These are phyloP conservation scores for Sclerotinia glacialis DNA, from an alignment of 2,329 filamentous ascomycete genomes.

Conservation along the genomic window DNA sequence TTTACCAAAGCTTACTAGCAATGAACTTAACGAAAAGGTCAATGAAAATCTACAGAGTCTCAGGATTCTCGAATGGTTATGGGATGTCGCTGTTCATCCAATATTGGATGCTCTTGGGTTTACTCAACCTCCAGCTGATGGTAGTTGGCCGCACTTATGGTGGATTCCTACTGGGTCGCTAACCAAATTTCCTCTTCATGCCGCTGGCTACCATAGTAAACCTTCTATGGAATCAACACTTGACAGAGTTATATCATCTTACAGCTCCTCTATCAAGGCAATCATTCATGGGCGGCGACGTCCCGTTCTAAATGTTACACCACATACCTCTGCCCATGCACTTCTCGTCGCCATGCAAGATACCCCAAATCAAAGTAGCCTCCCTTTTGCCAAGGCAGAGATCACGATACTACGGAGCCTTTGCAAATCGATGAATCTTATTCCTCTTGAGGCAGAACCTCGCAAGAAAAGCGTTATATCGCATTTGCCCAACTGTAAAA, in stretches of 20 bases:
- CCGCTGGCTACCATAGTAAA: constrained; percentile 38
- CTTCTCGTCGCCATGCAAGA: constrained; percentile 39
- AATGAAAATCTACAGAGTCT: background rate
- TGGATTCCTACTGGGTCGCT: constrained; percentile 41
- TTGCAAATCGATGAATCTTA: constrained; percentile 1
- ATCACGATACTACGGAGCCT: background rate
- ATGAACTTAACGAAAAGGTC: background rate
- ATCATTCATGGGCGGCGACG: constrained; percentile 33
- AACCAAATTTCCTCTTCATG: constrained; percentile 39
- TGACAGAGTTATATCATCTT: constrained; percentile 43
- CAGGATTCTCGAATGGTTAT: constrained; percentile 38
- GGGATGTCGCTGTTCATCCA: constrained; percentile 35
- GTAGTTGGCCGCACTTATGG: constrained; percentile 38
- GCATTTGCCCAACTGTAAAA: constrained; percentile 32
- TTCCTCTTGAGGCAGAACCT: background rate
- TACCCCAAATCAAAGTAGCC: constrained; percentile 27
- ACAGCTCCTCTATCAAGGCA: constrained; percentile 40
- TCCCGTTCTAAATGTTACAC: constrained; percentile 17
- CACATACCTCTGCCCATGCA: constrained; percentile 24
- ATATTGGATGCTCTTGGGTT: constrained; percentile 37
- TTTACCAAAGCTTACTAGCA: background rate
- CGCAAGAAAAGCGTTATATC: background rate
- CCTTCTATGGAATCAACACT: constrained; percentile 35
- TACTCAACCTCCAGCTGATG: constrained; percentile 21
- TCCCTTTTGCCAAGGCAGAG: background rate